Evolutionary conservation across 495 filamentous ascomycete species (phyloP), one percentile per base, ranked within the genome.

Genomic region (Cercophora samala): DNA sequence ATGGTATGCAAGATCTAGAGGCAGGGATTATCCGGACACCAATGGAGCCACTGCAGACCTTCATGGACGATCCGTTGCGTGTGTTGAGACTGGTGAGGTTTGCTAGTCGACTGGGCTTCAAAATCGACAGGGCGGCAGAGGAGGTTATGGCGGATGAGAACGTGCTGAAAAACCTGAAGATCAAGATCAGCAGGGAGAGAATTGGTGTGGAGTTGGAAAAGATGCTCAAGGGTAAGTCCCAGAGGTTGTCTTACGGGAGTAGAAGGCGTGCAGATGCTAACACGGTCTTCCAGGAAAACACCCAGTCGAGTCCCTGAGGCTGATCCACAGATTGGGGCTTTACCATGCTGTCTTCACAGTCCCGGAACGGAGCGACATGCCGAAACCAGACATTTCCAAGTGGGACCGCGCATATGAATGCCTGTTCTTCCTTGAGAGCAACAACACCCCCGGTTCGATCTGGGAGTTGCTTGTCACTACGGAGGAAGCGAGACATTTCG

Each of bases 101-200:
- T 78, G 91, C 94, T 3, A 96, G 90, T 69, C 81, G 93, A 29
- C 81, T 98, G 53, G 86, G 83, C 46, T 99, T 96, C 72, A 74
- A 73, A 13, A 96, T 98, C 63, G 91, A 92, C 64, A 68, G 75
- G 0, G 82, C 86, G 58, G 87, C 89, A 0, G 85, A 90, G 74
- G 62, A 75, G 37, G 88, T 89, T 3, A 99, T 99, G 96, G 84
- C 80, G 32, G 83, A 96, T 68, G 71, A 75, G 9, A 82, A 84
- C 17, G 96, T 99, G 64, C 82, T 91, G 67, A 80, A 87, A 11
- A 90, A 90, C 21, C 78, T 99, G n/a, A 86, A 83, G 67, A 73
- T 90, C 4, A 99, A 99, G 76, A 98, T 99, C 64, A 97, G 90
- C 70, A 86, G 93, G 32, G 95, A 99, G 75, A 82, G 95, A 58